phyloP scores from a whole-genome alignment of 768 basidiomycete genomes.

The Coprinopsis strossmayeri region DNA sequence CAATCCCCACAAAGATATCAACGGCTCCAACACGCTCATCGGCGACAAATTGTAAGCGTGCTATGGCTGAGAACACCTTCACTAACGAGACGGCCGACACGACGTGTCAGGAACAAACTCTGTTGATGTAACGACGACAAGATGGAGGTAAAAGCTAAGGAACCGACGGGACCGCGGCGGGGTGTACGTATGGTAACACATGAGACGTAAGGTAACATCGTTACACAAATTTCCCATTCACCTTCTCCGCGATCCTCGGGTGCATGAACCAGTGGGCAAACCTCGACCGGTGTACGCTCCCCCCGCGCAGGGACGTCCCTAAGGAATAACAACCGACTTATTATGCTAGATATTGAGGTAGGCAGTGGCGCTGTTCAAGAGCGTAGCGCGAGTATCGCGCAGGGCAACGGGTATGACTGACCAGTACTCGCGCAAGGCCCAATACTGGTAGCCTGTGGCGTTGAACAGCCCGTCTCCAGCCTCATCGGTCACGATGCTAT shows the following conservation, averaged over 20 bases:
- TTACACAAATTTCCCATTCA: constrained; percentile 6
- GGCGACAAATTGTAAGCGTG: too few species aligned
- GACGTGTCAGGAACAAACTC: too few species aligned
- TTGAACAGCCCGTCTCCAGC: constrained; percentile 9
- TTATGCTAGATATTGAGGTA: constrained; percentile 8
- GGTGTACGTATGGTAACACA: too few species aligned
- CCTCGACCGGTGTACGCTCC: constrained; percentile 3
- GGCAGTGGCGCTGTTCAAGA: not conserved
- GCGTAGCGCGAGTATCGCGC: constrained; percentile 1
- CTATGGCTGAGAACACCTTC: too few species aligned
- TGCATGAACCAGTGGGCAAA: constrained; percentile 3
- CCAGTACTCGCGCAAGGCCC: constrained; percentile 5
- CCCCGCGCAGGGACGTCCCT: constrained; percentile 5
- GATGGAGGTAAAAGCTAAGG: too few species aligned
- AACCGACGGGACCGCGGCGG: too few species aligned
- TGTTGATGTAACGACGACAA: too few species aligned
- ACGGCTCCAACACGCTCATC: constrained; percentile 10
- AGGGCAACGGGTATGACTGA: not conserved
- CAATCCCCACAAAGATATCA: constrained; percentile 7
- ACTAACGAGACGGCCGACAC: too few species aligned
- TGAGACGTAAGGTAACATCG: too few species aligned
- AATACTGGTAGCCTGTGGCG: constrained; percentile 1
- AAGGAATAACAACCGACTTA: not conserved
- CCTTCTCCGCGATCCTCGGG: constrained; percentile 3
- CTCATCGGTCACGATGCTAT: constrained; percentile 5